These are phyloP conservation scores for Clarireedia homoeocarpa DNA, from an alignment of 2,329 filamentous ascomycete genomes.

Conservation along the genomic window DNA sequence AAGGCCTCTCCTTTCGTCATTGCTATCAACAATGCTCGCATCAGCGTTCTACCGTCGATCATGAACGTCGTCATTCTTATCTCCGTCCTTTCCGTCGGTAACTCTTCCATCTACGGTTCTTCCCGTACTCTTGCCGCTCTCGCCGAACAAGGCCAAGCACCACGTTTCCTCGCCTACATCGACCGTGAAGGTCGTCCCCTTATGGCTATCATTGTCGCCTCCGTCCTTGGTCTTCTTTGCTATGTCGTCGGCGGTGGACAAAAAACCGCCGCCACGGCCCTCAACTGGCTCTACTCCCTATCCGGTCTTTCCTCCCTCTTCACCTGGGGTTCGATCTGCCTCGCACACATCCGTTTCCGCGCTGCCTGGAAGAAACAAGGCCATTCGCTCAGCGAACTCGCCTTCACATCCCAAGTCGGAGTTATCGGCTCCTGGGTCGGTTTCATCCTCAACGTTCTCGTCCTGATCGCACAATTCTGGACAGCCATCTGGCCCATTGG, in stretches of 20 bases:
- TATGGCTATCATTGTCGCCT: conserved; percentile 35
- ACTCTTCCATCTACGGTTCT: conserved; percentile 51
- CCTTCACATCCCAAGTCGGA: conserved; percentile 53
- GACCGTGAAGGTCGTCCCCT: conserved; percentile 51
- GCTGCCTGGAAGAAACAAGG: conserved; percentile 49
- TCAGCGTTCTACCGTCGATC: conserved; percentile 44
- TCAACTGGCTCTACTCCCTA: conserved; percentile 57
- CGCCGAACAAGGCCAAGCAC: conserved; percentile 51
- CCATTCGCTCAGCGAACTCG: conserved; percentile 54
- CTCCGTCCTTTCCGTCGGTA: conserved; percentile 50
- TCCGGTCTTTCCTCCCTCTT: conserved; percentile 54
- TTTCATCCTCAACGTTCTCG: conserved; percentile 44
- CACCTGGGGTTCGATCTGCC: conserved; percentile 56
- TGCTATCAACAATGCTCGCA: conserved; percentile 44
- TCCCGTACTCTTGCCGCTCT: conserved; percentile 52
- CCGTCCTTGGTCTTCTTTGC: conserved; percentile 36
- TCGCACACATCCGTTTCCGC: conserved; percentile 62
- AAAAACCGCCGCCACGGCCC: conserved; percentile 39
- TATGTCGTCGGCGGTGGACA: conserved; percentile 44
- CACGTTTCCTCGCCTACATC: conserved; percentile 48
- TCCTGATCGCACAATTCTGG: conserved; percentile 33
- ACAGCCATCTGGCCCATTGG: conserved; percentile 43
- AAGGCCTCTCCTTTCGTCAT: conserved; percentile 49
- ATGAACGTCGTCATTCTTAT: conserved; percentile 54
- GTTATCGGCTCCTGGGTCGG: conserved; percentile 56